Evolutionary conservation across 768 basidiomycete genomes (phyloP), one percentile per base, ranked within the genome.

Genomic region (Hortiboletus flavorubellus): DNA sequence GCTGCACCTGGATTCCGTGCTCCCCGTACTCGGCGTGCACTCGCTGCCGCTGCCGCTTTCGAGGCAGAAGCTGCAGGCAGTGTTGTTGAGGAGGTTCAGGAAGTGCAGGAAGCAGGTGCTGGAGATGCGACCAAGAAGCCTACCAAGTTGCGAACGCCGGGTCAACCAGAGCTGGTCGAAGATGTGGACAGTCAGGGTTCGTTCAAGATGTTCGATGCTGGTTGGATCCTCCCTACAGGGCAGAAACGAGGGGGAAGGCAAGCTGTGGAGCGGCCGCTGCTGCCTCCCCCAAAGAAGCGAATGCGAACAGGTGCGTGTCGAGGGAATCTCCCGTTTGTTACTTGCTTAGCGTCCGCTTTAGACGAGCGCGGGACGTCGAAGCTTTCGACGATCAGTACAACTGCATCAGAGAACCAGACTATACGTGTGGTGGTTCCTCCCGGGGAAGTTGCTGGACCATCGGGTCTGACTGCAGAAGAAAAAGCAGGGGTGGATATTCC

Each of bases 191-290:
- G 80, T 41, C 80, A 82, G 51, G 80, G 80, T 41, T 86, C 86
- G 18, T 97, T 96, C 76, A 81, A 76, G 65, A 71, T 86, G 72
- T 96, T 96, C 72, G 87, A 97, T 55, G 76, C 78, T 23, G 93
- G 93, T 1, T 95, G 92, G 93, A 91, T 96, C 8, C 72, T 95
- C 14, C 89, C 91, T 23, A 76, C 83, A 3, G 89, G 87, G 34
- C 80, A 84, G 49, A 80, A 83, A 59, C 79, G 93, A 33, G 80
- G 84, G 31, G 83, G 84, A 21, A 74, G 88, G 14, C 68, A 71
- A 21, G 65, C 75, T 14, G 57, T 77, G 10, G 82, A 84, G 26
- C 73, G 77, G 38, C 70, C 68, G n/a, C 62, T 67, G 4, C 58
- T 75, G 31, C 80, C 78, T 34, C 80, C 83, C 10, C 81, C 83